Evolutionary conservation across 2,329 filamentous ascomycete genomes (phyloP).

Genomic region (Cladobotryum protrusum): DNA sequence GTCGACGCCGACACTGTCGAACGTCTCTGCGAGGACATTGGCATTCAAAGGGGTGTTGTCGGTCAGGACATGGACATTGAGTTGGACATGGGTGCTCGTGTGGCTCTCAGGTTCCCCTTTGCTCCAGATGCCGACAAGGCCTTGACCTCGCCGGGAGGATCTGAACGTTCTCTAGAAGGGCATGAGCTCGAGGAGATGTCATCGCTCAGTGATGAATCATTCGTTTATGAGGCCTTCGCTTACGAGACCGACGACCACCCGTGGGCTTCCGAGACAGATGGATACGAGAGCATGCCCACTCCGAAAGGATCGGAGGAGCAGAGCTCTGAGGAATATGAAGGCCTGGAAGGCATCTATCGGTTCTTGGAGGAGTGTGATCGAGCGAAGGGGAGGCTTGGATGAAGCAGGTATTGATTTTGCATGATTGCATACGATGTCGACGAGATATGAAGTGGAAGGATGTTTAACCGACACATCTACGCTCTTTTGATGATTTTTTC

Average conservation of each 20-base stretch:
- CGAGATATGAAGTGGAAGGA: constrained; percentile 3
- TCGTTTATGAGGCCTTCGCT: constrained; percentile 34
- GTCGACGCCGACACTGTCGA: constrained; percentile 81
- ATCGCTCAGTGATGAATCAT: constrained; percentile 28
- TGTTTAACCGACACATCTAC: constrained; percentile 11
- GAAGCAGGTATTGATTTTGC: constrained; percentile 7
- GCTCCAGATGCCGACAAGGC: constrained; percentile 51
- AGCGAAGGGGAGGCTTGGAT: constrained; percentile 28
- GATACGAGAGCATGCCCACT: constrained; percentile 47
- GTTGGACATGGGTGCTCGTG: constrained; percentile 55
- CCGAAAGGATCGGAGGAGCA: constrained; percentile 39
- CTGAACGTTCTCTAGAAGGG: constrained; percentile 38
- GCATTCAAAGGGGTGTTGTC: constrained; percentile 73
- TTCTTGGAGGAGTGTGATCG: constrained; percentile 55
- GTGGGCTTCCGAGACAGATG: constrained; percentile 43
- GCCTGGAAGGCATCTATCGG: constrained; percentile 50
- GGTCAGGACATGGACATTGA: constrained; percentile 73
- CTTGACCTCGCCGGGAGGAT: constrained; percentile 42
- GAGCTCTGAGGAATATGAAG: constrained; percentile 45
- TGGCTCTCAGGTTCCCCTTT: constrained; percentile 81
- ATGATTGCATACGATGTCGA: background rate
- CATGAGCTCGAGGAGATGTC: constrained; percentile 35
- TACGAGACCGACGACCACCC: constrained; percentile 40
- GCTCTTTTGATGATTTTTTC: constrained; percentile 17
- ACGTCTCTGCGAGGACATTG: constrained; percentile 76